phyloP scores from a whole-genome alignment of 1,139 yeast genomes.

The Debaryomyces sp. region DNA sequence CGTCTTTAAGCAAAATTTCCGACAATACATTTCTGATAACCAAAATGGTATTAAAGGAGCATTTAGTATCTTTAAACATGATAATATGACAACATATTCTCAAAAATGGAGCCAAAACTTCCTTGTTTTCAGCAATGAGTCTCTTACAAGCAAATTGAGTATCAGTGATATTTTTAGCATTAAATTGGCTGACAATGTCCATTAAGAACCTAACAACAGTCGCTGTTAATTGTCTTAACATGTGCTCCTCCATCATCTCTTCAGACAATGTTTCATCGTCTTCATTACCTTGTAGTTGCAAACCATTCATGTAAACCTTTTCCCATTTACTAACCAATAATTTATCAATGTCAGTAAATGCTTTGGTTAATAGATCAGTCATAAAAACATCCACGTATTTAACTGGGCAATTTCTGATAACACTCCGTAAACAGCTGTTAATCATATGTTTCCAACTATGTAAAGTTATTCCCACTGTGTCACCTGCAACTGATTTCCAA shows the following conservation, averaged over 20 bases:
- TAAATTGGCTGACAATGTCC: slow-evolving; percentile 81
- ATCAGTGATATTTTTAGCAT: slow-evolving; percentile 48
- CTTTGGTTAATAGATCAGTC: slow-evolving; percentile 75
- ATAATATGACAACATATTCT: slow-evolving; percentile 77
- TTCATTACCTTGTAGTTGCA: slow-evolving; percentile 67
- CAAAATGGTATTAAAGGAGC: slow-evolving; percentile 87
- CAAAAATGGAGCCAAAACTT: slow-evolving; percentile 77
- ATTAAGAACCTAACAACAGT: slow-evolving; percentile 88
- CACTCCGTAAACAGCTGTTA: slow-evolving; percentile 82
- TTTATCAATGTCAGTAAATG: slow-evolving; percentile 71
- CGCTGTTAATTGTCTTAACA: slow-evolving; percentile 89
- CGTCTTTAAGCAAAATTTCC: slow-evolving; percentile 68
- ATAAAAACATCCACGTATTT: slow-evolving; percentile 68
- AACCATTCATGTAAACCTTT: slow-evolving; percentile 65
- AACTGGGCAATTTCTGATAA: slow-evolving; percentile 85
- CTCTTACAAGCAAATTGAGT: slow-evolving; percentile 68
- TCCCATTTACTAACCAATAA: slow-evolving; percentile 77
- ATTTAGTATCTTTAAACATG: slow-evolving; percentile 83
- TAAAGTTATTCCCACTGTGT: slow-evolving; percentile 80
- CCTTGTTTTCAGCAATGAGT: slow-evolving; percentile 64
- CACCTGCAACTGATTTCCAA: slow-evolving; percentile 88
- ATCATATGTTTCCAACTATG: slow-evolving; percentile 98
- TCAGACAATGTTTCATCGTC: slow-evolving; percentile 89
- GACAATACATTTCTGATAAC: slow-evolving; percentile 72
- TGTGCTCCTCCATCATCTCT: slow-evolving; percentile 97